Evolutionary conservation across 495 filamentous ascomycete species (phyloP).

Genomic region (Hyaloscypha finlandica): DNA sequence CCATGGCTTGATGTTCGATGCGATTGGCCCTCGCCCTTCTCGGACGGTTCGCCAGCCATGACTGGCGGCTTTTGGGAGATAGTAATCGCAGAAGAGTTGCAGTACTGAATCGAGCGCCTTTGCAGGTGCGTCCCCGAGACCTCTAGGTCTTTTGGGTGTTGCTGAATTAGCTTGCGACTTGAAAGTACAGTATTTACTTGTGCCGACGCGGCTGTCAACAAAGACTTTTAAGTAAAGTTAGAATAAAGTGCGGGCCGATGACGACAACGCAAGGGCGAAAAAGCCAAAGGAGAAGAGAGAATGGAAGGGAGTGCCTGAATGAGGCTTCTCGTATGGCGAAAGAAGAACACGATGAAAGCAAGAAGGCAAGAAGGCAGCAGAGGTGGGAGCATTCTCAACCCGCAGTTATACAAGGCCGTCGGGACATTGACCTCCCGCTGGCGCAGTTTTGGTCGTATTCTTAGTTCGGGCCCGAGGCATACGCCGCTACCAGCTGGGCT

Average conservation of each 20-base stretch:
- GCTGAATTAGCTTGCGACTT: not conserved
- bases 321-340: too few relatives aligned
- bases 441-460: too few relatives aligned
- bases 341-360: too few relatives aligned
- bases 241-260: not conserved
- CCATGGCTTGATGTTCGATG: slow-evolving; percentile 22
- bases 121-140: not conserved
- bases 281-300: not conserved
- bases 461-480: too few relatives aligned
- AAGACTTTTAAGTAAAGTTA: not conserved
- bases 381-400: too few relatives aligned
- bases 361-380: too few relatives aligned
- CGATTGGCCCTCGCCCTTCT: slow-evolving; percentile 24
- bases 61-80: slow-evolving; percentile 15
- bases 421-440: too few relatives aligned
- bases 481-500: too few relatives aligned
- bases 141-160: not conserved
- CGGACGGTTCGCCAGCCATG: slow-evolving; percentile 34
- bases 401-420: too few relatives aligned
- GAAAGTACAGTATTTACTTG: not conserved
- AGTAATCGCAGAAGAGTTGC: not conserved
- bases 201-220: not conserved
- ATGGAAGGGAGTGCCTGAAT: too few relatives aligned
- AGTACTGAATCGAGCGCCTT: not conserved
- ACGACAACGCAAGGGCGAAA: not conserved